phyloP scores from a whole-genome alignment of 306 rosid genomes.

The Trichosanthes cucumerina region DNA sequence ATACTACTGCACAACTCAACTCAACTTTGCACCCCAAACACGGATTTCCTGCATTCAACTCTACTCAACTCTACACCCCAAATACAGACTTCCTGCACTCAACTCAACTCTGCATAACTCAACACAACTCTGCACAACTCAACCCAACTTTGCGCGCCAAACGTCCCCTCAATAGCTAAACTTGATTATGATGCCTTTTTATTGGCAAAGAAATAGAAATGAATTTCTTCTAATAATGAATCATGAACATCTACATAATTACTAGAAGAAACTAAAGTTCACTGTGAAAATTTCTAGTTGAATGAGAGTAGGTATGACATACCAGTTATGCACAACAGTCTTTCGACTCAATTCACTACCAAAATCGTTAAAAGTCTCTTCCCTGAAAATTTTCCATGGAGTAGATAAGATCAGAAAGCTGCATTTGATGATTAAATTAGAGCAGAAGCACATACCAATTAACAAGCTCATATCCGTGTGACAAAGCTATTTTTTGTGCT shows the following conservation, averaged over 20 bases:
- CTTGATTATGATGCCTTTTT: background rate
- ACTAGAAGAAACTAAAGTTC: background rate
- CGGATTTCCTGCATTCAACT: too few species aligned
- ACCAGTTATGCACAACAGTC: constrained; percentile 44
- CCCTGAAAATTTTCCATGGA: constrained; percentile 19
- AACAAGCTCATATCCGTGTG: constrained; percentile 34
- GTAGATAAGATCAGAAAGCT: background rate
- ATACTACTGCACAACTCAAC: too few species aligned
- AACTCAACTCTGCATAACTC: too few species aligned
- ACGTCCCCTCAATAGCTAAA: too few species aligned
- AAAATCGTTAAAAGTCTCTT: constrained; percentile 35
- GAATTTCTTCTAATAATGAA: background rate
- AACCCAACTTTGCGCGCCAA: too few species aligned
- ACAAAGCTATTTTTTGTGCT: constrained; percentile 30
- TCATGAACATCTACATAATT: background rate
- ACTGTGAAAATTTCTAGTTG: background rate
- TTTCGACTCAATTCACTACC: constrained; percentile 29
- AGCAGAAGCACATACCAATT: constrained; percentile 25
- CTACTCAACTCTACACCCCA: too few species aligned
- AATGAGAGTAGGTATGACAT: background rate
- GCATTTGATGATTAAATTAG: background rate
- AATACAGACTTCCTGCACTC: too few species aligned
- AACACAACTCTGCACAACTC: too few species aligned
- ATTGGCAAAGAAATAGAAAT: background rate
- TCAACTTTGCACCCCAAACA: too few species aligned